Evolutionary conservation across 345 rosid genomes (phyloP), one percentile per base, ranked within the genome.

Genomic region (Gossypium anomalum): DNA sequence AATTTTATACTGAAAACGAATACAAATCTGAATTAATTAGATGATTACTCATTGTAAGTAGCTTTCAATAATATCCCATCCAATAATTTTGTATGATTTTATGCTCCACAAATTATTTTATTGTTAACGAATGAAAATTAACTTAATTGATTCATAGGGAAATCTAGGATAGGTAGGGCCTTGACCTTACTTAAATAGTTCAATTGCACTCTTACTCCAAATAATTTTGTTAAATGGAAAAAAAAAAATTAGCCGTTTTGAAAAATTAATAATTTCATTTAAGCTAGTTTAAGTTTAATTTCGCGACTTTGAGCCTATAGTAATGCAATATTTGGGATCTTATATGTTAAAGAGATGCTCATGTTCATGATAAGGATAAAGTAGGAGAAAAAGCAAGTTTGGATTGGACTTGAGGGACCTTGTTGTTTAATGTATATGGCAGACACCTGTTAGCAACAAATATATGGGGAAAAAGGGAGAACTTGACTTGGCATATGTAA

Each of bases 331-430:
- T 34, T 34, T 34, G 38, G 41, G 41, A 34, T 34, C 7, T 34
- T 5, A 34, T 34, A 34, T 34, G 41, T 34, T 34, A 34, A 34
- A 34, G 41, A 55, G 8, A 55, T 55, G 7, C 22, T 48, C 43
- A 23, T 14, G 38, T 23, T 47, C 4, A 23, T 22, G 41, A 23
- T 13, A 14, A 48, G 7, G 41, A 34, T 34, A 34, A 44, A 47
- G 2, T 13, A 11, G 20, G 3, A 34, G 12, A 14, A 14, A 47
- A 2, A 7, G 45, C 5, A 14, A 25, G 52, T n/a, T 23, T 15
- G 52, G 58, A 49, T 68, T 23, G 44, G 58, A 49, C 58, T 68
- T 23, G 44, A 68, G 43, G 72, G 72, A 48, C 72, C 72, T 14
- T 67, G 41, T 22, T 67, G 41, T 47, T 67, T 67, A 67, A 67